phyloP scores from a whole-genome alignment of 192 early-diverging fungal genomes.

The Coemansia reversa region DNA sequence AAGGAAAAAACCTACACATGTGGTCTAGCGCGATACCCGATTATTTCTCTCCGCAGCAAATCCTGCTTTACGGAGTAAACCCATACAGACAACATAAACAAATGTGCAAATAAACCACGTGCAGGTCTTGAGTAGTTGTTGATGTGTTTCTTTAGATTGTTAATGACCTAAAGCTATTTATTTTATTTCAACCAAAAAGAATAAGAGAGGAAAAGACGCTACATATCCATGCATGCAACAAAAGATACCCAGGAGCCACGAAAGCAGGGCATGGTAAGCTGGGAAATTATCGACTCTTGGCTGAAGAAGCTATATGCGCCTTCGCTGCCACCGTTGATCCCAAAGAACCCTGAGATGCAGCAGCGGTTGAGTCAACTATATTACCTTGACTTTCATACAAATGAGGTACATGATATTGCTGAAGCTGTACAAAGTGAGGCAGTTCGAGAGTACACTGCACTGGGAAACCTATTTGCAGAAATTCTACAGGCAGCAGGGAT shows the following conservation, averaged over 20 bases:
- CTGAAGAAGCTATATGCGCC: constrained; percentile 37
- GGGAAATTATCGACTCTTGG: constrained; percentile 30
- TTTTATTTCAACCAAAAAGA: neutral
- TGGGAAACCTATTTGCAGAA: constrained; percentile 8
- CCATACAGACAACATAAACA: too few relatives aligned
- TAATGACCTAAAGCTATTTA: neutral
- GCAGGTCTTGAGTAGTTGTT: too few relatives aligned
- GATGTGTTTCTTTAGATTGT: neutral
- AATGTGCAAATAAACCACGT: too few relatives aligned
- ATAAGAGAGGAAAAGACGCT: too few relatives aligned
- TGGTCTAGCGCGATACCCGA: too few relatives aligned
- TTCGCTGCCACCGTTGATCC: constrained; percentile 20
- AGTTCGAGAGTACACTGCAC: constrained; percentile 25
- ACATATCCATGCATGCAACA: too few relatives aligned
- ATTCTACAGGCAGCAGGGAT: constrained; percentile 26
- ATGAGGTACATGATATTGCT: constrained; percentile 9
- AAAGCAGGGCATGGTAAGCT: constrained; percentile 3
- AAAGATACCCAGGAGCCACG: too few relatives aligned
- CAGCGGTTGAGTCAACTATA: constrained; percentile 19
- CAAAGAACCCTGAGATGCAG: constrained; percentile 13
- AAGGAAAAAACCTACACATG: too few relatives aligned
- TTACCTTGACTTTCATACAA: neutral
- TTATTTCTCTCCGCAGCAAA: too few relatives aligned
- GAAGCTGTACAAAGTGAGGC: constrained; percentile 26
- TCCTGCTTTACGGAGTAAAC: too few relatives aligned